These are phyloP conservation scores for Sistotremastrum suecicum DNA, from an alignment of 768 basidiomycete genomes.

Conservation along the genomic window DNA sequence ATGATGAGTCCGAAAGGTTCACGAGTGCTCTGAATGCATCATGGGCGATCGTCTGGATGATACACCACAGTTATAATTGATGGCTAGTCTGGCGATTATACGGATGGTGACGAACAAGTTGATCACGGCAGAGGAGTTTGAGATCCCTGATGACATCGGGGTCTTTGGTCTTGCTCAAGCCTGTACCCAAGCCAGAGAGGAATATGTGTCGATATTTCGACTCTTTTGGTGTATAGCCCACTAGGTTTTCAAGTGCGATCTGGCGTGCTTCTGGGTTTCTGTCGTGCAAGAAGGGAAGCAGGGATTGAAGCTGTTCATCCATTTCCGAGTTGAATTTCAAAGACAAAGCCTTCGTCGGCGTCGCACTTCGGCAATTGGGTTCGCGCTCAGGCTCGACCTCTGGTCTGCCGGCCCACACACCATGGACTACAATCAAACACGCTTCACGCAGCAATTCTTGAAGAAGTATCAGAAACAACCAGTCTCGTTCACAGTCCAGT, in stretches of 20 bases:
- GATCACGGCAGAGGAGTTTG: constrained; percentile 79
- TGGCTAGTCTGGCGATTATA: not conserved
- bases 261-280: constrained; percentile 78
- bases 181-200: constrained; percentile 42
- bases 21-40: constrained; percentile 91
- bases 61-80: constrained; percentile 7
- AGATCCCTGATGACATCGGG: constrained; percentile 63
- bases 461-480: constrained; percentile 38
- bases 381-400: not conserved
- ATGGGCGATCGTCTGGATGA: constrained; percentile 66
- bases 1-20: constrained; percentile 78
- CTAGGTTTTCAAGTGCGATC: constrained; percentile 71
- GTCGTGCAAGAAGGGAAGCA: constrained; percentile 75
- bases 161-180: constrained; percentile 45
- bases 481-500: constrained; percentile 67
- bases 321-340: constrained; percentile 24
- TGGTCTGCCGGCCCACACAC: not conserved
- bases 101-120: constrained; percentile 37
- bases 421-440: constrained; percentile 59
- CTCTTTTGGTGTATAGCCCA: constrained; percentile 63
- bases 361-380: constrained; percentile 2
- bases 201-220: constrained; percentile 66
- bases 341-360: constrained; percentile 3
- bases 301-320: constrained; percentile 34
- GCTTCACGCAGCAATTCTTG: constrained; percentile 47